phyloP scores from a whole-genome alignment of 257 asterid genomes.

The Solanum chilense region DNA sequence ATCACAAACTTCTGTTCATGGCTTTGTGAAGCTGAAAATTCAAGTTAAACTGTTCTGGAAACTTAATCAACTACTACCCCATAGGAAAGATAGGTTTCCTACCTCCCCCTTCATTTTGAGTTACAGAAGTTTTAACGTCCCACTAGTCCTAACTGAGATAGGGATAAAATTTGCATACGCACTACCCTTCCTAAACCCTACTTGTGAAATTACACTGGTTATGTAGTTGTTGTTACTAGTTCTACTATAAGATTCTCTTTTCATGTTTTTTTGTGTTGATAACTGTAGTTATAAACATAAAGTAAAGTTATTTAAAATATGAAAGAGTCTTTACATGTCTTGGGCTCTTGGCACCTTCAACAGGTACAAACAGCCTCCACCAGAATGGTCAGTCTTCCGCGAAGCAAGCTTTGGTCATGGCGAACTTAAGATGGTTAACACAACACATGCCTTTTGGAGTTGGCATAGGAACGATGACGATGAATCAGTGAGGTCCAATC shows the following conservation, averaged over 20 bases:
- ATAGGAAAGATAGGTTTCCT: neutral
- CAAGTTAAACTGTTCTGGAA: neutral
- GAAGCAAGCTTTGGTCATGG: conserved; percentile 99
- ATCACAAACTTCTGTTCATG: neutral
- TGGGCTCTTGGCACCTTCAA: neutral
- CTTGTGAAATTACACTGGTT: neutral
- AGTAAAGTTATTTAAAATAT: neutral
- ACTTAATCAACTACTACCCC: neutral
- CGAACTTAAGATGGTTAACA: conserved; percentile 52
- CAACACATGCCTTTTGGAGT: conserved; percentile 87
- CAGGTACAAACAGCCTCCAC: conserved; percentile 55
- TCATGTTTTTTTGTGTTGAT: neutral
- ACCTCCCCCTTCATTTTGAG: neutral
- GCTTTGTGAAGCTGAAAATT: neutral
- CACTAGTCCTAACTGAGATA: neutral
- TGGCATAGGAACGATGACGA: conserved; percentile 93
- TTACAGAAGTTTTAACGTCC: neutral
- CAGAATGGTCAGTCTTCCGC: conserved; percentile 80
- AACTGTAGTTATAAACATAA: neutral
- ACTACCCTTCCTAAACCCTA: neutral
- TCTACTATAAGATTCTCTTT: neutral
- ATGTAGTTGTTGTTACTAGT: neutral
- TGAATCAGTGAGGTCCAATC: conserved; percentile 65
- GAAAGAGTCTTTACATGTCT: neutral
- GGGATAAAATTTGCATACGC: neutral